phyloP scores from a whole-genome alignment of 306 rosid species.

The Casuarina glauca region DNA sequence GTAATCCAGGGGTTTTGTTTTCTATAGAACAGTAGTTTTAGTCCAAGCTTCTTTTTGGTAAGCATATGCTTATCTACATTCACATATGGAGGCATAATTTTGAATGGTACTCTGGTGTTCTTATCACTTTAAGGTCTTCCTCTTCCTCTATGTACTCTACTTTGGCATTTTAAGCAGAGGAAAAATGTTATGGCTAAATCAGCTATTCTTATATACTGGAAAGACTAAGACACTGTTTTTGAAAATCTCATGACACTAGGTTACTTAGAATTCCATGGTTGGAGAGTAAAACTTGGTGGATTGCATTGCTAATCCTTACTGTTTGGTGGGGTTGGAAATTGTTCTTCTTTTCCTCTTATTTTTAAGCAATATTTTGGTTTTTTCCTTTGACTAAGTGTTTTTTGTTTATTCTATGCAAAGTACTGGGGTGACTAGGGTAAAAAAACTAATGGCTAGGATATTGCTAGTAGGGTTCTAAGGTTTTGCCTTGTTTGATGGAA shows the following conservation, averaged over 20 bases:
- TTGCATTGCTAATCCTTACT: background rate
- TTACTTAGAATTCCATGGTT: background rate
- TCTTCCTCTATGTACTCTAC: background rate
- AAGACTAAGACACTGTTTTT: background rate
- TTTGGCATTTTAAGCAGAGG: background rate
- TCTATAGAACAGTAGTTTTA: background rate
- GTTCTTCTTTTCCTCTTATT: background rate
- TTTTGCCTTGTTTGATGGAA: background rate
- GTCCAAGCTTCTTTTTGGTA: background rate
- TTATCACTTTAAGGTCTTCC: background rate
- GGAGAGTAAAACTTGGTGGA: too few relatives aligned
- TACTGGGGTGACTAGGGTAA: background rate
- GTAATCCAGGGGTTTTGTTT: conserved; percentile 20
- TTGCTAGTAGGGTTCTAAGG: background rate
- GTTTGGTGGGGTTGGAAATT: background rate
- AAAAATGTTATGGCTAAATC: background rate
- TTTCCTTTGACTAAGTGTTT: background rate
- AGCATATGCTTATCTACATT: background rate
- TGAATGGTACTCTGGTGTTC: background rate
- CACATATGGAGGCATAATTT: background rate
- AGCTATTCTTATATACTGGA: background rate
- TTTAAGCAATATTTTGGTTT: background rate
- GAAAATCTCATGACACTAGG: background rate
- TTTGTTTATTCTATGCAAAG: too few relatives aligned
- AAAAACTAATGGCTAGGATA: background rate